phyloP scores from a whole-genome alignment of 2,329 filamentous ascomycete species.

The Botryotinia calthae region DNA sequence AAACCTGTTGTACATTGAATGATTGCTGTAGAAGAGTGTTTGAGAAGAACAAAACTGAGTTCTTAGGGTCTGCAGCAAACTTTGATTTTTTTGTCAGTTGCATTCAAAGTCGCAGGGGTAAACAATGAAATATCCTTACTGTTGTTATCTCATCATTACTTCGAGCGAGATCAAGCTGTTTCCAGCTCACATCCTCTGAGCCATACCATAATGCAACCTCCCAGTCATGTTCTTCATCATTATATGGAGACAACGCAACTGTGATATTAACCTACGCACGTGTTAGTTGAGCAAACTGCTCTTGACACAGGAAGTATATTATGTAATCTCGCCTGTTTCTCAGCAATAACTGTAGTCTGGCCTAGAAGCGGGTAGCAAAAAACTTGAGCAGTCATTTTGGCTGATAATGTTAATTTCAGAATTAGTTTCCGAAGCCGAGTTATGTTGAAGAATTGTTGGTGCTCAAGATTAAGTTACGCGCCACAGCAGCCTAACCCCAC shows the following conservation, averaged over 20 bases:
- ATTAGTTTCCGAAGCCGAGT: not conserved
- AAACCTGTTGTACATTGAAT: not conserved
- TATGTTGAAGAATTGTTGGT: not conserved
- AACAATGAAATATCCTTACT: not conserved
- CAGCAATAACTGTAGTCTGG: not conserved
- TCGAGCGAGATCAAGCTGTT: not conserved
- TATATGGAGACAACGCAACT: not conserved
- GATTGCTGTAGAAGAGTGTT: not conserved
- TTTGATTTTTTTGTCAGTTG: not conserved
- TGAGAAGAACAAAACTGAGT: not conserved
- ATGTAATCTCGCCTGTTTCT: not conserved
- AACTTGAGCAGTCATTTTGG: not conserved
- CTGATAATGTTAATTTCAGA: not conserved
- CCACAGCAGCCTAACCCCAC: not conserved
- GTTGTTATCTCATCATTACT: not conserved
- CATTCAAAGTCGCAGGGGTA: not conserved
- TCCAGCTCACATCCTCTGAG: not conserved
- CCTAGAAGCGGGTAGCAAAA: constrained; percentile 9
- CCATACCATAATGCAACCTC: constrained; percentile 16
- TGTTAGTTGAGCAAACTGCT: not conserved
- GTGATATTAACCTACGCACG: constrained; percentile 5
- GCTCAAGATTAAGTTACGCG: not conserved
- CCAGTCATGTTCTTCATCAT: not conserved
- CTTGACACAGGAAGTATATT: not conserved
- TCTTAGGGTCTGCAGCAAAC: not conserved